Evolutionary conservation across 495 filamentous ascomycete genomes (phyloP).

Genomic region (Penicillium canariense): DNA sequence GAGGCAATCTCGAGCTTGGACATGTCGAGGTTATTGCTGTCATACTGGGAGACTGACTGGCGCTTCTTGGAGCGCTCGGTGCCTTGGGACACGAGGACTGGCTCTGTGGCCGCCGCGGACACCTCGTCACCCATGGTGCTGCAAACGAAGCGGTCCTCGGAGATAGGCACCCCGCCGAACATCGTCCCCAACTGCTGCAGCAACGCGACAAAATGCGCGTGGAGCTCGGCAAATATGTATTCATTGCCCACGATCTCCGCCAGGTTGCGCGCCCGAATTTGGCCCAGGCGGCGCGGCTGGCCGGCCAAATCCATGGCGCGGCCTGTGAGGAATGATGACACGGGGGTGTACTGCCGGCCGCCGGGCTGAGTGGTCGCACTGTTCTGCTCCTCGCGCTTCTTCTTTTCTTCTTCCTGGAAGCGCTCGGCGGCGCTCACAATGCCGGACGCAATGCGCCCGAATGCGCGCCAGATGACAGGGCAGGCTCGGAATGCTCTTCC

Average conservation of each 20-base stretch:
- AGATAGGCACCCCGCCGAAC: constrained; percentile 45
- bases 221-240: constrained; percentile 85
- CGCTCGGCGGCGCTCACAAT: constrained; percentile 66
- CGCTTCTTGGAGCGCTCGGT: constrained; percentile 21
- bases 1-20: constrained; percentile 39
- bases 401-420: constrained; percentile 49
- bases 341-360: constrained; percentile 48
- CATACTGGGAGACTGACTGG: constrained; percentile 23
- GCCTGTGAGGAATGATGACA: constrained; percentile 63
- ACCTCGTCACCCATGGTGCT: constrained; percentile 39
- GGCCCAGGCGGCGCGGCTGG: constrained; percentile 47
- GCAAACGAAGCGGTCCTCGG: constrained; percentile 46
- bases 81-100: constrained; percentile 22
- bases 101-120: constrained; percentile 13
- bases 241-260: constrained; percentile 84
- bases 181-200: constrained; percentile 62
- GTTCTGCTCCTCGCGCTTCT: constrained; percentile 43
- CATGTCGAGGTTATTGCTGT: constrained; percentile 36
- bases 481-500: constrained; percentile 73
- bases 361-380: constrained; percentile 23
- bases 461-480: constrained; percentile 69
- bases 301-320: constrained; percentile 59
- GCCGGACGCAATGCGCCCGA: constrained; percentile 71
- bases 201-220: constrained; percentile 73
- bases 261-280: constrained; percentile 69